Evolutionary conservation across 441 rosid species (phyloP).

Genomic region (Dalechampia spathulata): DNA sequence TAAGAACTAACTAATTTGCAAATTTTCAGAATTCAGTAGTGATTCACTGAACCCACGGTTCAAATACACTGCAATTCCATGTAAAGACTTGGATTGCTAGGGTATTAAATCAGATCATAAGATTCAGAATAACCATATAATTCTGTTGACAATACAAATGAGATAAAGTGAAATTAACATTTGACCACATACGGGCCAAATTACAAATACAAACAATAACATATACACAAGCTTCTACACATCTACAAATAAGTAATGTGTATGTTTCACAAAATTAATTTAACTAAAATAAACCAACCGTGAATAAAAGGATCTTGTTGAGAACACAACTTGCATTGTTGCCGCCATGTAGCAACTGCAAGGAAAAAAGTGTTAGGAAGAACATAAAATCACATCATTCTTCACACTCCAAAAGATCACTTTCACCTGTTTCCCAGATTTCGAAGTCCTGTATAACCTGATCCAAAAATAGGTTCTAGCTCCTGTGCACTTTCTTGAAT

Average conservation of each 20-base stretch:
- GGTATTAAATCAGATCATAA: neutral
- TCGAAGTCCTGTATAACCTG: slow-evolving; percentile 92
- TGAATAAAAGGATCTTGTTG: slow-evolving; percentile 58
- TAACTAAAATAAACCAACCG: slow-evolving; percentile 35
- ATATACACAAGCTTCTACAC: neutral
- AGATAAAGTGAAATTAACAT: neutral
- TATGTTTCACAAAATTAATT: neutral
- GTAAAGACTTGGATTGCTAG: neutral
- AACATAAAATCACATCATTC: slow-evolving; percentile 6
- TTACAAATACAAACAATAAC: neutral
- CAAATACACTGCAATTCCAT: too few species aligned
- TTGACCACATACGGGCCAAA: neutral
- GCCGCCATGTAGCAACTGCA: slow-evolving; percentile 99
- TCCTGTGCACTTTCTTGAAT: slow-evolving; percentile 97
- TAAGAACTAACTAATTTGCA: too few species aligned
- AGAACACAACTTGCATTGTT: slow-evolving; percentile 91
- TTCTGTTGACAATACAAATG: neutral
- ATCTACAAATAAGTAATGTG: neutral
- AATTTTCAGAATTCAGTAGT: too few species aligned
- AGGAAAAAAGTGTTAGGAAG: slow-evolving; percentile 15
- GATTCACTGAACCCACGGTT: too few species aligned
- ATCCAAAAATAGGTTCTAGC: slow-evolving; percentile 75
- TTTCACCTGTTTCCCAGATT: slow-evolving; percentile 94
- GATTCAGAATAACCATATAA: too few species aligned
- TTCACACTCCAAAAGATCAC: slow-evolving; percentile 8